These are phyloP conservation scores for Pseudogymnoascus sp. DNA, from an alignment of 2,329 filamentous ascomycete genomes.

Conservation along the genomic window DNA sequence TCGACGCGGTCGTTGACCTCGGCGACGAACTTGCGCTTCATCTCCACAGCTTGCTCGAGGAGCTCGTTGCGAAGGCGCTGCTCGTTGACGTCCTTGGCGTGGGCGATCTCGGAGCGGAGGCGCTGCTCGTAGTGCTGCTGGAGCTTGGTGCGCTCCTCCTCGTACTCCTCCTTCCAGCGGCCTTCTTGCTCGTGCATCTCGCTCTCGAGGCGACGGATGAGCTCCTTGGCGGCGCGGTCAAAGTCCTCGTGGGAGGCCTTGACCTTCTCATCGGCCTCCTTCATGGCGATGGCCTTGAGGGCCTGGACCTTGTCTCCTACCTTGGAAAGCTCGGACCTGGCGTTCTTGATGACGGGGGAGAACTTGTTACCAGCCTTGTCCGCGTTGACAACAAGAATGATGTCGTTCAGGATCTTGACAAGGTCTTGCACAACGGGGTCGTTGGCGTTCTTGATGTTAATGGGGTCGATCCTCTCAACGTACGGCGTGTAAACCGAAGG, in stretches of 20 bases:
- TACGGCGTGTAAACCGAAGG: constrained; percentile 56
- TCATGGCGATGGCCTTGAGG: constrained; percentile 63
- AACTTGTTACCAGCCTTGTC: constrained; percentile 74
- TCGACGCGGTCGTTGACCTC: constrained; percentile 79
- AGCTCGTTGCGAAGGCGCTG: constrained; percentile 78
- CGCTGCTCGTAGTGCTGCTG: constrained; percentile 71
- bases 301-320: constrained; percentile 70
- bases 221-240: constrained; percentile 75
- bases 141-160: constrained; percentile 73
- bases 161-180: constrained; percentile 81
- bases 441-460: constrained; percentile 65
- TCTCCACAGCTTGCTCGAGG: constrained; percentile 77
- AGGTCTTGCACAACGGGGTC: constrained; percentile 89
- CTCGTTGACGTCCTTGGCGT: constrained; percentile 72
- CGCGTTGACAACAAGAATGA: constrained; percentile 87
- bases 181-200: constrained; percentile 75
- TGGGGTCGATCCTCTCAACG: constrained; percentile 63
- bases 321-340: constrained; percentile 72
- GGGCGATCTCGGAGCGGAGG: constrained; percentile 68
- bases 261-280: constrained; percentile 63
- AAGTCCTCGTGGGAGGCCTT: constrained; percentile 60
- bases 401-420: constrained; percentile 90
- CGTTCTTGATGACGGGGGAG: constrained; percentile 69
- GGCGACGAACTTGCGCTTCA: constrained; percentile 76
- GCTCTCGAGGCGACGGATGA: constrained; percentile 80